Base-by-base conservation (phyloP, 345 rosid species). In the Moricandia arvensis region DNA sequence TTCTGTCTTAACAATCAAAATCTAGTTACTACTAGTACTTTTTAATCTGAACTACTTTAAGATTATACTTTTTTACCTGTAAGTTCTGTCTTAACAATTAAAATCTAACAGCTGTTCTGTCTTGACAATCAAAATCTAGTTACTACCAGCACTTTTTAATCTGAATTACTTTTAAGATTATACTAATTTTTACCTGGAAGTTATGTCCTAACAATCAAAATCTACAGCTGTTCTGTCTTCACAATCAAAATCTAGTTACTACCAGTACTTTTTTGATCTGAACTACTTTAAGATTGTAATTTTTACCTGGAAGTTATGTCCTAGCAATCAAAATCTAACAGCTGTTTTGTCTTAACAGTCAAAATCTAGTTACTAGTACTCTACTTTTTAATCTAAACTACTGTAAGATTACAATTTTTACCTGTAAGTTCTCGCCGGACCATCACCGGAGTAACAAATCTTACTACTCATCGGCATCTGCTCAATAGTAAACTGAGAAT, bases 381-480 rank as follows among this genome's bases (percentile, higher is more conserved):
- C n/a, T n/a, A n/a, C n/a, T n/a, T n/a, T n/a, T n/a, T n/a, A n/a
- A n/a, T n/a, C n/a, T n/a, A n/a, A n/a, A n/a, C n/a, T n/a, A n/a
- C n/a, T n/a, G n/a, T n/a, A n/a, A n/a, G n/a, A n/a, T n/a, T n/a
- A n/a, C n/a, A n/a, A n/a, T n/a, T n/a, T n/a, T n/a, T n/a, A n/a
- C n/a, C n/a, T 87, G 87, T 86, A 75, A 59, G 93, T 85, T 79
- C 81, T 85, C 1, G 85, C 87, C 27, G 87, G 80, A 58, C 80
- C 84, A 80, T 89, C 93, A 16, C 84, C 90, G 16, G 84, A 63
- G 65, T 79, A 83, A 79, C 98, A 94, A 54, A 94, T 85, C 83
- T 82, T 80, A 66, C 78, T 84, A 72, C 83, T 90, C 96, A 94
- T 94, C 1, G 96, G 91, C 88, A 86, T 85, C 84, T 91, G 98